phyloP scores from a whole-genome alignment of 106 monocot species.

The Dioscorea dumetorum region DNA sequence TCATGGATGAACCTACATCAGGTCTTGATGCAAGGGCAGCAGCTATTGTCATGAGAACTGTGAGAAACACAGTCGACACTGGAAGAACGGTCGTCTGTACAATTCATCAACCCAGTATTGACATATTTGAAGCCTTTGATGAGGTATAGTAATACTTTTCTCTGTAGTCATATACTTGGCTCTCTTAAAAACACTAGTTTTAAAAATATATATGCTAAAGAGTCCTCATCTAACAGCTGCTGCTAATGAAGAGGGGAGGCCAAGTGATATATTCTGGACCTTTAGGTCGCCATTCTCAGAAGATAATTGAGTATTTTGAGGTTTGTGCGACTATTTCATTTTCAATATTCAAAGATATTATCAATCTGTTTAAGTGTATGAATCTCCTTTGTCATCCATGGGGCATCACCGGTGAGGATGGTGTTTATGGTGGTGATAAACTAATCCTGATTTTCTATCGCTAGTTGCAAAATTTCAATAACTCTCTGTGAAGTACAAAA shows the following conservation, averaged over 20 bases:
- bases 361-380: too few species aligned
- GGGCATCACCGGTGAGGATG: too few species aligned
- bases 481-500: too few species aligned
- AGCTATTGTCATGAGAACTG: conserved; percentile 73
- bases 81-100: conserved; percentile 85
- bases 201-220: not conserved
- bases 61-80: conserved; percentile 71
- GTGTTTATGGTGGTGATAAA: too few species aligned
- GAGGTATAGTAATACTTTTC: conserved; percentile 31
- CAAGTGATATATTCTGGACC: conserved; percentile 67
- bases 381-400: too few species aligned
- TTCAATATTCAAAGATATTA: not conserved
- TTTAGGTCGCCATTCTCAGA: conserved; percentile 55
- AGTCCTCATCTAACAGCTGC: conserved; percentile 25
- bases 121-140: conserved; percentile 90
- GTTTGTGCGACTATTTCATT: conserved; percentile 18
- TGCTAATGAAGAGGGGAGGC: conserved; percentile 85
- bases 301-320: conserved; percentile 79
- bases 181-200: not conserved
- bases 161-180: not conserved
- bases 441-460: too few species aligned
- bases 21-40: conserved; percentile 79
- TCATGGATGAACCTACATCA: conserved; percentile 87
- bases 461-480: too few species aligned
- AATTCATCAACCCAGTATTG: conserved; percentile 81